Evolutionary conservation across 2,329 filamentous ascomycete genomes (phyloP), one percentile per base, ranked within the genome.

Genomic region (Verticillium albo-atrum): DNA sequence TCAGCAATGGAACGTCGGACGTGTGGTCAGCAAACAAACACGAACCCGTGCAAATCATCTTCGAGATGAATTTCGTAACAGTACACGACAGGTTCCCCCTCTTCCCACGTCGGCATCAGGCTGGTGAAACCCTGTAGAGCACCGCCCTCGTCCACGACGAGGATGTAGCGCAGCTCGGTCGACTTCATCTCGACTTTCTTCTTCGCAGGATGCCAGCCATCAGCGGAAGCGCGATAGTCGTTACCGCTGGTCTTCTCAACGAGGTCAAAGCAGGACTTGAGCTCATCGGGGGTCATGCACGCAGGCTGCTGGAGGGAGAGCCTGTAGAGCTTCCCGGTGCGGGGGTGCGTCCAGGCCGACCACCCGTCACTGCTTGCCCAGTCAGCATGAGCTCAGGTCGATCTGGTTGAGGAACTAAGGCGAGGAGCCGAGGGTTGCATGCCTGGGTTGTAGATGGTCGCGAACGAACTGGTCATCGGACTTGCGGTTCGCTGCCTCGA

Each of bases 31-130:
- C 32, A 14, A 34, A 54, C 27, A 15, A 25, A 15, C 7, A 73
- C 74, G 62, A 71, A 84, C 75, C 87, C 80, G 64, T 84, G 82
- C 4, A 89, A 70, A 1, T 77, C 72, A 1, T 79, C 73, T 37
- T 77, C 72, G 3, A 93, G 79, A 68, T 94, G 90, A 35, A 94
- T 85, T 73, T 94, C 90, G 70, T 92, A 94, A 71, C 90, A 88
- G 71, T 92, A 94, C 23, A 92, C 69, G 2, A 92, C 89, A 0
- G 86, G 78, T 60, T 84, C 75, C 1, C 80, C 80, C 62, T 87
- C 84, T 68, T 91, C 89, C 66, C 83, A 83, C 2, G 86, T 89
- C n/a, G 89, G 82, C 87, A 90, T 88, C 67, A 90, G 77, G n/a
- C 86, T 89, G 1, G 82, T 78, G 66, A 90, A 89, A 4, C 79